Evolutionary conservation across 495 filamentous ascomycete species (phyloP).

Genomic region (Friedmanniomyces endolithicus): DNA sequence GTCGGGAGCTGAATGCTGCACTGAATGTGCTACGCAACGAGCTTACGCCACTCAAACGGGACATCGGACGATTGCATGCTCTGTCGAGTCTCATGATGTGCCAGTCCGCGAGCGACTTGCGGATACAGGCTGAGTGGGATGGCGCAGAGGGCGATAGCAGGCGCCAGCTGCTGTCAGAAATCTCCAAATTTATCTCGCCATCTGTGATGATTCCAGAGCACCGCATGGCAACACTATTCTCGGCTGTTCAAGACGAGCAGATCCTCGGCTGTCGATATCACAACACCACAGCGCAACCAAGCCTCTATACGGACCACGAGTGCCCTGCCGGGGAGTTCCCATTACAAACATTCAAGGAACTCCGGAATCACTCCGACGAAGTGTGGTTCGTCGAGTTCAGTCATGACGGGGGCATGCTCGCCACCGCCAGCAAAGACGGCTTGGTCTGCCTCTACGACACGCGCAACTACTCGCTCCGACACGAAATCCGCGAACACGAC

Average conservation of each 20-base stretch:
- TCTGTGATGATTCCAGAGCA: constrained; percentile 98
- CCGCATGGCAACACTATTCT: constrained; percentile 71
- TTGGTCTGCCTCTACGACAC: constrained; percentile 76
- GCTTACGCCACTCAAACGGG: constrained; percentile 74
- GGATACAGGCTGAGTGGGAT: constrained; percentile 75
- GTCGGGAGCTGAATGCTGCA: constrained; percentile 56
- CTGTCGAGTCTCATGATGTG: constrained; percentile 90
- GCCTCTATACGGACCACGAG: constrained; percentile 76
- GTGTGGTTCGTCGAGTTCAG: constrained; percentile 88
- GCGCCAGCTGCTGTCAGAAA: constrained; percentile 57
- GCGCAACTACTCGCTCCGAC: constrained; percentile 49
- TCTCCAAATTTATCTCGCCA: constrained; percentile 88
- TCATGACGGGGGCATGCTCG: constrained; percentile 72
- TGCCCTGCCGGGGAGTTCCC: constrained; percentile 78
- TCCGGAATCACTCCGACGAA: constrained; percentile 69
- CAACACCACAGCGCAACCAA: constrained; percentile 64
- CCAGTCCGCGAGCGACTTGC: constrained; percentile 62
- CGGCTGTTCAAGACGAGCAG: constrained; percentile 69
- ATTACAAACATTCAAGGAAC: constrained; percentile 46
- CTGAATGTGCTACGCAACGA: constrained; percentile 73
- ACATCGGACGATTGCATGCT: constrained; percentile 61
- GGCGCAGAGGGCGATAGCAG: constrained; percentile 71
- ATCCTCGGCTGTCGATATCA: constrained; percentile 80
- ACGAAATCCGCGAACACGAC: constrained; percentile 46
- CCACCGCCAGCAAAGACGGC: constrained; percentile 64